Percentiles rank a stretch among this genome's conserved stretches.
These are phyloP conservation scores for Pythium diclinum DNA, from an alignment of 352 stramenopile genomes.

Conservation along the genomic window DNA sequence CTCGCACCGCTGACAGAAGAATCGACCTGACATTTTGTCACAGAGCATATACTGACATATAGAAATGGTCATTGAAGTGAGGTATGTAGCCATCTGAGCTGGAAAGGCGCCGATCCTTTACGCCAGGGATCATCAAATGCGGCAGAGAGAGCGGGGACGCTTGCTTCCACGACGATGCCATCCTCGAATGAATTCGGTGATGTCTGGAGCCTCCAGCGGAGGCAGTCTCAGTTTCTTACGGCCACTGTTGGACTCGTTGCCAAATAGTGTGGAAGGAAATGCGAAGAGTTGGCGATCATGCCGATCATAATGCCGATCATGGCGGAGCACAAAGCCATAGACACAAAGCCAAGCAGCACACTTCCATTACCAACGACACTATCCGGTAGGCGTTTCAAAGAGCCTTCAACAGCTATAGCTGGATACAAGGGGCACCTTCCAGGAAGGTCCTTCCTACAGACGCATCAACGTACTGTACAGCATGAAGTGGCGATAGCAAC, in stretches of 20 bases:
- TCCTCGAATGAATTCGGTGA: too few species aligned
- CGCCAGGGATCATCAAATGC: neutral
- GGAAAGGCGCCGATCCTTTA: neutral
- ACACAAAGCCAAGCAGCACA: neutral
- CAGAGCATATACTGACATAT: constrained; percentile 12
- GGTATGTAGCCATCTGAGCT: constrained; percentile 20
- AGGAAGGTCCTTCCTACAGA: neutral
- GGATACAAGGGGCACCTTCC: neutral
- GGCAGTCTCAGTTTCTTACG: too few species aligned
- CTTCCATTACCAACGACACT: neutral
- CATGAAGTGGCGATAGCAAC: neutral
- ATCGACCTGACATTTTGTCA: neutral
- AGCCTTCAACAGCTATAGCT: neutral
- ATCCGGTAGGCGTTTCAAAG: neutral
- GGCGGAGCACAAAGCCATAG: neutral
- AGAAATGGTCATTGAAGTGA: constrained; percentile 8
- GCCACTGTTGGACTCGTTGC: too few species aligned
- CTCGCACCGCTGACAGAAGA: neutral
- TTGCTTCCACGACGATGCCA: neutral
- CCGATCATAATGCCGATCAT: too few species aligned
- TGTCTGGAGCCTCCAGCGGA: too few species aligned
- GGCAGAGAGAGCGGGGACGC: neutral
- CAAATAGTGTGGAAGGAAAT: too few species aligned
- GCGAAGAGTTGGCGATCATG: too few species aligned
- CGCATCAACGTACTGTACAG: neutral